phyloP scores from a whole-genome alignment of 371 early-diverging fungal species.

The Apophysomyces elegans region DNA sequence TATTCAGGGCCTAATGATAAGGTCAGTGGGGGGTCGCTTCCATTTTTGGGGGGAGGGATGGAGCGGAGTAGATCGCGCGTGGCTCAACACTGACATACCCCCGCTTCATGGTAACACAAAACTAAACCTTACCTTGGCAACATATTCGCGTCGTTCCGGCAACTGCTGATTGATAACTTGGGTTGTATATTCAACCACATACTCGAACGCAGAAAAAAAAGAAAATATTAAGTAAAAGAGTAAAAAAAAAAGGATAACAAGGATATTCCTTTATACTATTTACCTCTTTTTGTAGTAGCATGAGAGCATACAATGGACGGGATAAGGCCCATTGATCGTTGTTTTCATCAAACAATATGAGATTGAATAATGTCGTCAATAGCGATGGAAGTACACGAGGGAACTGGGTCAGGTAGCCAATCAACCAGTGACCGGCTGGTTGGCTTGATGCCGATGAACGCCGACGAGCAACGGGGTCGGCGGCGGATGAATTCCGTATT shows the following conservation, averaged over 20 bases:
- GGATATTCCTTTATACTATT: background rate
- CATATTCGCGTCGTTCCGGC: slow-evolving; percentile 68
- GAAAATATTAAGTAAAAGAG: background rate
- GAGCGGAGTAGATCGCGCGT: slow-evolving; percentile 1
- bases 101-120: background rate
- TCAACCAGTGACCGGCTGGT: slow-evolving; percentile 54
- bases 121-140: slow-evolving; percentile 61
- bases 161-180: slow-evolving; percentile 75
- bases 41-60: background rate
- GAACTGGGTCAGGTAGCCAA: slow-evolving; percentile 56
- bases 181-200: slow-evolving; percentile 67
- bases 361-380: slow-evolving; percentile 68
- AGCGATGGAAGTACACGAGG: slow-evolving; percentile 65
- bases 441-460: slow-evolving; percentile 12
- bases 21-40: slow-evolving; percentile 1
- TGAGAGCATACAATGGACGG: slow-evolving; percentile 79
- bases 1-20: slow-evolving; percentile 44
- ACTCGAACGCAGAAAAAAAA: slow-evolving; percentile 32
- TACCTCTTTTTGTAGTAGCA: slow-evolving; percentile 76
- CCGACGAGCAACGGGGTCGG: slow-evolving; percentile 11
- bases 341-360: slow-evolving; percentile 80
- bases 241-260: too few relatives aligned
- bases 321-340: slow-evolving; percentile 85
- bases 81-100: background rate
- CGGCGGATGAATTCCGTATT: slow-evolving; percentile 15